Base-by-base conservation (phyloP, 1,284 basidiomycete species). In the Athelia sp. region DNA sequence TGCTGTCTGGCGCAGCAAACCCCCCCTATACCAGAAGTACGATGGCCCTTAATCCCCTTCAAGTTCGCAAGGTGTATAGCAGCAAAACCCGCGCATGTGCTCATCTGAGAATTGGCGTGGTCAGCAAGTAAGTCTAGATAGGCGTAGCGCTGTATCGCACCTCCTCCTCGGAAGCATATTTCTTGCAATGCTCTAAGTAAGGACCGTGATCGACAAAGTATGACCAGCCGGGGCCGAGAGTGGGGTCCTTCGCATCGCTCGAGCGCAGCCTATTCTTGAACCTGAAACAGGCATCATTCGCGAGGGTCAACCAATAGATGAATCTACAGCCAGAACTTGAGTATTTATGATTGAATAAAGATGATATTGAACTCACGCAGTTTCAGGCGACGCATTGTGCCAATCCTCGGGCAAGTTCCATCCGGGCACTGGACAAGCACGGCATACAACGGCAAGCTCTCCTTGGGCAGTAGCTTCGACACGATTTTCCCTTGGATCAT, bases 391-490 rank as follows among this genome's bases (percentile, higher is more conserved):
- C 6, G 24, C 47, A n/a, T 45, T 31, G 26, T 55, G 23, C 62
- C 59, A 63, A 18, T 51, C 46, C 2, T 13, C 15, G 2, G 58
- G 60, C 3, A 64, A 49, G 29, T 64, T 64, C 29, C 56, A 48
- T 0, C 51, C 57, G 1, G 58, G 57, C 3, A 54, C 50, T 6
- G 58, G 62, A 43, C 62, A 64, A 4, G 62, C 58, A 0, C 54
- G 58, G 38, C 62, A 63, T 6, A 34, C 31, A 3, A 63, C 45
- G 11, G 62, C 59, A 17, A 56, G 52, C 32, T 58, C 56, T 0
- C 62, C 58, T 0, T 34, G 32, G 19, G 50, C 38, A 4, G 55
- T 58, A 4, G 34, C 42, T 10, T 29, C 42, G 13, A 56, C 22
- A 14, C 52, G 35, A 21, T 10, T 9, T 11, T 29, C 24, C 29